Conservation (phyloP, 2,329 filamentous ascomycete genomes). For the Fusarium haematococcum region DNA sequence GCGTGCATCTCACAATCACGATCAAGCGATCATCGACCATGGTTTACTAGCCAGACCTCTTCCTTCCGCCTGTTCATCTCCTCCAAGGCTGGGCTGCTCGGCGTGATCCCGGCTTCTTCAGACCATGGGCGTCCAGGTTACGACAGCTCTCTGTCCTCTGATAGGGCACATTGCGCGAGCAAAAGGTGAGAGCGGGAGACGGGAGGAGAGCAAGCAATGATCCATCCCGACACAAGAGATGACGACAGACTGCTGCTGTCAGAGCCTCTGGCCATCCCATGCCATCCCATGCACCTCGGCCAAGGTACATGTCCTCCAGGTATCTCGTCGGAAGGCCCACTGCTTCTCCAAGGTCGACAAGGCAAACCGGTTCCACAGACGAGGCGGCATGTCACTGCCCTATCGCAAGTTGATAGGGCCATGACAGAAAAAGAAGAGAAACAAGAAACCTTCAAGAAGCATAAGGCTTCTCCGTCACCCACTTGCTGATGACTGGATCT, state of each 20-base stretch:
- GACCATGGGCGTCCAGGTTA: neutral
- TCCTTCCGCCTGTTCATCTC: neutral
- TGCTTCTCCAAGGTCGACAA: constrained; percentile 24
- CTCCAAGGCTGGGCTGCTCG: constrained; percentile 10
- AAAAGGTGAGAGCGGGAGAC: constrained; percentile 11
- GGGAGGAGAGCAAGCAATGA: constrained; percentile 13
- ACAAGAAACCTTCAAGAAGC: constrained; percentile 7
- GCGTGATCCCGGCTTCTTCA: constrained; percentile 1
- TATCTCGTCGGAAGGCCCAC: constrained; percentile 18
- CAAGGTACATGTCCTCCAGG: constrained; percentile 20
- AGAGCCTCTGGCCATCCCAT: constrained; percentile 13
- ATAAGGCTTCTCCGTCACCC: constrained; percentile 11
- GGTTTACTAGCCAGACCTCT: constrained; percentile 16
- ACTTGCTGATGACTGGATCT: constrained; percentile 3
- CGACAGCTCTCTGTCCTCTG: neutral
- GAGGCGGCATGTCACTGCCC: constrained; percentile 35
- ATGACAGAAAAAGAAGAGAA: constrained; percentile 19
- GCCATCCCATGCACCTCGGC: neutral
- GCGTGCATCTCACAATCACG: constrained; percentile 22
- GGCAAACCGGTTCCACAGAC: constrained; percentile 35
- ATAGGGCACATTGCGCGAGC: constrained; percentile 10
- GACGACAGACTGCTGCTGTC: constrained; percentile 29
- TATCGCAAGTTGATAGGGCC: constrained; percentile 30
- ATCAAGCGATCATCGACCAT: constrained; percentile 28
- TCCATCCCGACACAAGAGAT: constrained; percentile 20